A percentile compares a stretch with the other conserved stretches of the same genome.
These are phyloP conservation scores for Epichloe brachyelytri DNA, from an alignment of 2,329 filamentous ascomycete genomes.

Conservation along the genomic window DNA sequence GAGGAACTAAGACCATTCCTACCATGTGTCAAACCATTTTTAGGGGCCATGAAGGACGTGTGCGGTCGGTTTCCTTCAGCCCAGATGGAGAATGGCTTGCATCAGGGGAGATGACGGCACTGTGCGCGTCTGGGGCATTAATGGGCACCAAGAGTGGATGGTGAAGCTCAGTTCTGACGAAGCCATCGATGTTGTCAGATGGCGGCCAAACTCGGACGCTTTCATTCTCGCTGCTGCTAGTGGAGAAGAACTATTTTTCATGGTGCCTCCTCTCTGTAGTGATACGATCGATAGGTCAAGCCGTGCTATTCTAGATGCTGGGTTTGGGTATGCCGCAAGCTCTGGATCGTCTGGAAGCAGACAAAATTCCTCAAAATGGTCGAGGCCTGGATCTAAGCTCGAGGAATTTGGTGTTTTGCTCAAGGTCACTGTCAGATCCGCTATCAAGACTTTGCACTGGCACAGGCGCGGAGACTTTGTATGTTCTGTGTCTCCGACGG, in stretches of 20 bases:
- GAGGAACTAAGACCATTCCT: constrained; percentile 89
- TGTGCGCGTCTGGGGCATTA: constrained; percentile 82
- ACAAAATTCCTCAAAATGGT: constrained; percentile 69
- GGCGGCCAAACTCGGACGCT: constrained; percentile 74
- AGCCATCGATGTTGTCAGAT: constrained; percentile 74
- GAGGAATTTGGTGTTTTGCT: constrained; percentile 69
- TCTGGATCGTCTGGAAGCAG: constrained; percentile 46
- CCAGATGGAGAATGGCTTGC: constrained; percentile 77
- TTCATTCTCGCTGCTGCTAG: constrained; percentile 72
- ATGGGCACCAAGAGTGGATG: constrained; percentile 79
- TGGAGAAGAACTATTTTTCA: constrained; percentile 75
- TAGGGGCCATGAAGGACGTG: constrained; percentile 75
- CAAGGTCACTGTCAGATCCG: constrained; percentile 64
- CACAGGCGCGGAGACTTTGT: constrained; percentile 92
- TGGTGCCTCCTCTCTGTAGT: constrained; percentile 62
- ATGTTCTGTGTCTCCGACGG: constrained; percentile 74
- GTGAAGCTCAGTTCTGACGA: constrained; percentile 65
- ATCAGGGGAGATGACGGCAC: constrained; percentile 92
- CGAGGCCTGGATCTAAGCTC: constrained; percentile 59
- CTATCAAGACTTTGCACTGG: constrained; percentile 83
- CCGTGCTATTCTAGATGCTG: constrained; percentile 65
- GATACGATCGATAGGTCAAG: constrained; percentile 62
- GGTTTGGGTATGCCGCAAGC: constrained; percentile 84
- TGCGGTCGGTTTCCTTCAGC: constrained; percentile 74
- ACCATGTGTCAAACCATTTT: constrained; percentile 81